Percentiles rank a stretch among this genome's conserved stretches.
These are phyloP conservation scores for Agaricales sp. DNA, from an alignment of 1,284 basidiomycete genomes.

Conservation along the genomic window DNA sequence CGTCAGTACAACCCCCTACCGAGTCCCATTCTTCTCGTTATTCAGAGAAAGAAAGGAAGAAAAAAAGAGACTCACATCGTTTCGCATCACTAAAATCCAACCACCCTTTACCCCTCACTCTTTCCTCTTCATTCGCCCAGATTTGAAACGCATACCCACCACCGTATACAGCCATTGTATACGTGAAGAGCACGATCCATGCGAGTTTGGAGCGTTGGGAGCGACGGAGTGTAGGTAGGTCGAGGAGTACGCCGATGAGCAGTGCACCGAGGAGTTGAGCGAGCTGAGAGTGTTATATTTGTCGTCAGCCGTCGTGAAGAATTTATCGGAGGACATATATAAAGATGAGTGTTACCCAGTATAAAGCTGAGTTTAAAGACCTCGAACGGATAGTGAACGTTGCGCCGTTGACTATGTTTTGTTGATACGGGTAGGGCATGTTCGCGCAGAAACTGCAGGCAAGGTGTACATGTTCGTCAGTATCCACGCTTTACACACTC, in stretches of 20 bases:
- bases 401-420: slow-evolving; percentile 29
- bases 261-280: slow-evolving; percentile 27
- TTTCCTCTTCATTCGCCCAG: neutral
- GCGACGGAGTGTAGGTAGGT: neutral
- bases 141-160: neutral
- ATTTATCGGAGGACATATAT: no score
- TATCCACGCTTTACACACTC: no score
- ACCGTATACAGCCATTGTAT: neutral
- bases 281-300: no score
- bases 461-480: no score
- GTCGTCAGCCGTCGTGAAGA: no score
- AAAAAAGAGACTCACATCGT: neutral
- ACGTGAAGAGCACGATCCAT: neutral
- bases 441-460: slow-evolving; percentile 24
- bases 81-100: neutral
- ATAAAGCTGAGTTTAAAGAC: slow-evolving; percentile 26
- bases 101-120: no score
- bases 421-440: slow-evolving; percentile 30
- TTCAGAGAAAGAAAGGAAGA: no score
- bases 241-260: slow-evolving; percentile 24
- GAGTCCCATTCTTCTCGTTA: no score
- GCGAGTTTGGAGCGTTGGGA: neutral
- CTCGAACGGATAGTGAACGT: slow-evolving; percentile 28
- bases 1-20: neutral
- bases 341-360: slow-evolving; percentile 19